A percentile compares a stretch with the other conserved stretches of the same genome.
phyloP scores from a whole-genome alignment of 768 basidiomycete species.

The Suillus discolor region DNA sequence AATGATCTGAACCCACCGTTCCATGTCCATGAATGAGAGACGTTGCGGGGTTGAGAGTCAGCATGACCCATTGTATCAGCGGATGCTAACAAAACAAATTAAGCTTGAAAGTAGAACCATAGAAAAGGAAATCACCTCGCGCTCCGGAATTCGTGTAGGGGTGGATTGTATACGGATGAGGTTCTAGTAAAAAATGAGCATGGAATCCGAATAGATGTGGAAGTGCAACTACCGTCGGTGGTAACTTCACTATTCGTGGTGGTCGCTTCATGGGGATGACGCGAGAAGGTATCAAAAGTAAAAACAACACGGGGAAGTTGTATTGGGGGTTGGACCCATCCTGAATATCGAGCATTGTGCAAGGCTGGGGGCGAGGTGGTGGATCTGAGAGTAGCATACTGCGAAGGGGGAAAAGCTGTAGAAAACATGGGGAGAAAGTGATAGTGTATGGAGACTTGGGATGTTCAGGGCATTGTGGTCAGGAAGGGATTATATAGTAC shows the following conservation, averaged over 20 bases:
- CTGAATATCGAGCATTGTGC: constrained; percentile 5
- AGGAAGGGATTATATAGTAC: background rate
- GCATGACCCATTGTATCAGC: background rate
- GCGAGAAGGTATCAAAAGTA: background rate
- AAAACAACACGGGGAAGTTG: background rate
- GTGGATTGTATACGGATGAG: background rate
- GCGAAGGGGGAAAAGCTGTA: background rate
- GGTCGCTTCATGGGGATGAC: background rate
- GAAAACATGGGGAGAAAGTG: background rate
- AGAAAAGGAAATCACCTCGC: background rate
- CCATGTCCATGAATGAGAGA: background rate
- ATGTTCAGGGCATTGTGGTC: background rate
- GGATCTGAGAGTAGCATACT: background rate
- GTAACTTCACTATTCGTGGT: too few species aligned
- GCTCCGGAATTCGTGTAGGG: too few species aligned
- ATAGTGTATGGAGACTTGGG: background rate
- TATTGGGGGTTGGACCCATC: background rate
- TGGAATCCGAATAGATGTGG: background rate
- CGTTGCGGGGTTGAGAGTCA: background rate
- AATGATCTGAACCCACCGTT: background rate
- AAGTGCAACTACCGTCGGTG: background rate
- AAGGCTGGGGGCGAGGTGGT: background rate
- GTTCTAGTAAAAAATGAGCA: background rate
- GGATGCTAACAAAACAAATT: background rate
- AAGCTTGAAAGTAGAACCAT: too few species aligned